Conservation (phyloP, 2,329 filamentous ascomycete genomes). For the Colletotrichum phormii region DNA sequence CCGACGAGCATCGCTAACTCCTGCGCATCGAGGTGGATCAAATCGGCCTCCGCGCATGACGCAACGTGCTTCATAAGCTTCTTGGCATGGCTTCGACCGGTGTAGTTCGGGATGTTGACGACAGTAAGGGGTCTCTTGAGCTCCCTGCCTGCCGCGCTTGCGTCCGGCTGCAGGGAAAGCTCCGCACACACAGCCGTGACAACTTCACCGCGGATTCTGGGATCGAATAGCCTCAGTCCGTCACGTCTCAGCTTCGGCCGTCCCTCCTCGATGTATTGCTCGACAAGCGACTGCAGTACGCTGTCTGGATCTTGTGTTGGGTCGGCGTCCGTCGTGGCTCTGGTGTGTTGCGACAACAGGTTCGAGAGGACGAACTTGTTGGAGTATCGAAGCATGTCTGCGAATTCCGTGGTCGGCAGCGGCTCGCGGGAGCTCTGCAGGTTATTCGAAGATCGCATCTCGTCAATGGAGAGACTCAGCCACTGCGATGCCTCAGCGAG, state of each 20-base stretch:
- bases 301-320: background rate
- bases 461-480: slow-evolving; percentile 31
- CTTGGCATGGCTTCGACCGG: slow-evolving; percentile 38
- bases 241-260: slow-evolving; percentile 22
- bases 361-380: slow-evolving; percentile 32
- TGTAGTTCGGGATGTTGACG: slow-evolving; percentile 49
- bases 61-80: slow-evolving; percentile 72
- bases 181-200: slow-evolving; percentile 47
- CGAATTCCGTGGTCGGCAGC: slow-evolving; percentile 32
- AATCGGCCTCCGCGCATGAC: slow-evolving; percentile 69
- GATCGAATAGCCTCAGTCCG: slow-evolving; percentile 27
- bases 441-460: slow-evolving; percentile 32
- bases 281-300: slow-evolving; percentile 22
- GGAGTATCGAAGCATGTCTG: slow-evolving; percentile 34
- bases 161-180: slow-evolving; percentile 41
- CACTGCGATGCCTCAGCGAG: slow-evolving; percentile 35
- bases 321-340: slow-evolving; percentile 6
- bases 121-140: slow-evolving; percentile 48
- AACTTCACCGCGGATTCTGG: slow-evolving; percentile 42
- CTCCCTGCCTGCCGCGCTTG: slow-evolving; percentile 38
- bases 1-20: slow-evolving; percentile 78
- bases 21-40: slow-evolving; percentile 76
- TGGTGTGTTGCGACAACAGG: slow-evolving; percentile 31
- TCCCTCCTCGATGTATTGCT: slow-evolving; percentile 34
- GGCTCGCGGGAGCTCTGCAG: slow-evolving; percentile 23